phyloP scores from a whole-genome alignment of 2,329 filamentous ascomycete species.

The Beauveria rudraprayagi region DNA sequence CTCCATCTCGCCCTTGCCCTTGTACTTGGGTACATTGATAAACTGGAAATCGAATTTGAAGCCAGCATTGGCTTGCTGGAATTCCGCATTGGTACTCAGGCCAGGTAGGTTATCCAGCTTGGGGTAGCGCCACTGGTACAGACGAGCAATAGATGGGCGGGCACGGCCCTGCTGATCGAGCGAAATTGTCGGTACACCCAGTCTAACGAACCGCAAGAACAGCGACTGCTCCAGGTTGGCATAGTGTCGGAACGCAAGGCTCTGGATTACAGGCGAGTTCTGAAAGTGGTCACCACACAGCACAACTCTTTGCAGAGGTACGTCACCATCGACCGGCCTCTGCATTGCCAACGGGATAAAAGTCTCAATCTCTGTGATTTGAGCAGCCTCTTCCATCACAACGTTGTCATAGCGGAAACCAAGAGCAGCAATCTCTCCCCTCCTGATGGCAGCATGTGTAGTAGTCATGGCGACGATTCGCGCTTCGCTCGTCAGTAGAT shows the following conservation, averaged over 20 bases:
- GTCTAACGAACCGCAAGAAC: constrained; percentile 80
- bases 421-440: constrained; percentile 81
- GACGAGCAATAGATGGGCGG: constrained; percentile 73
- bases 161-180: constrained; percentile 92
- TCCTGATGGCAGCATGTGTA: constrained; percentile 90
- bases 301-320: constrained; percentile 77
- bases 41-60: constrained; percentile 96
- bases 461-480: constrained; percentile 98
- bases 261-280: constrained; percentile 93
- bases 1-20: constrained; percentile 78
- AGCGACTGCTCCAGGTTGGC: constrained; percentile 94
- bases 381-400: constrained; percentile 96
- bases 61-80: constrained; percentile 75
- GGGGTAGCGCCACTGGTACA: constrained; percentile 92
- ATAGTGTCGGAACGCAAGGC: constrained; percentile 86
- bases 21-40: constrained; percentile 90
- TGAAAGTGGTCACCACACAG: constrained; percentile 93
- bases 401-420: constrained; percentile 98
- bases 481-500: constrained; percentile 91
- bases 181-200: constrained; percentile 84
- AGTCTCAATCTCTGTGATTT: constrained; percentile 95
- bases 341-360: constrained; percentile 95
- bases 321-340: constrained; percentile 62
- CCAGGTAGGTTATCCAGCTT: constrained; percentile 70
- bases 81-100: constrained; percentile 62